phyloP scores from a whole-genome alignment of 768 basidiomycete genomes.

The Hemileccinum impolitum region DNA sequence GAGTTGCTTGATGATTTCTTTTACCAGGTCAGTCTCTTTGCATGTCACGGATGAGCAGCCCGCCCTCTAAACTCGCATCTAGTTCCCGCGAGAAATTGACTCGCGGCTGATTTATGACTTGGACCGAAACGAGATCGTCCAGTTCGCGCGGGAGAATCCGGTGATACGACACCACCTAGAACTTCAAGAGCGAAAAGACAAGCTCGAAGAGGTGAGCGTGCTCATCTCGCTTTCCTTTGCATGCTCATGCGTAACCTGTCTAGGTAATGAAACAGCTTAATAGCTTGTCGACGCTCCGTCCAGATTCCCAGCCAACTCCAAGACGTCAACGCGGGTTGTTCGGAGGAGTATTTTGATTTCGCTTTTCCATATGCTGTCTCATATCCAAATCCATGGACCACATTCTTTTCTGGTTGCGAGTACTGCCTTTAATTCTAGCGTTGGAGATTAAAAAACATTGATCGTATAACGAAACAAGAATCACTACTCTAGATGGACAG shows the following conservation, averaged over 20 bases:
- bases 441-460: neutral
- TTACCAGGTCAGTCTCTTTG: constrained; percentile 69
- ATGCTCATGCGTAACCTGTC: constrained; percentile 1
- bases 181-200: constrained; percentile 94
- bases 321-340: constrained; percentile 79
- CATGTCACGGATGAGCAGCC: neutral
- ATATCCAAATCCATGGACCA: neutral
- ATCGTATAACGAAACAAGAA: constrained; percentile 17
- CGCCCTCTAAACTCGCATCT: neutral
- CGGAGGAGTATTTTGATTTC: constrained; percentile 65
- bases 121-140: constrained; percentile 83
- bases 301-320: constrained; percentile 72
- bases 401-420: constrained; percentile 9
- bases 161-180: constrained; percentile 83
- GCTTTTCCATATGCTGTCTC: neutral
- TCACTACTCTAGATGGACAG: constrained; percentile 15
- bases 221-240: neutral
- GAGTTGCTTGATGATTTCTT: constrained; percentile 98
- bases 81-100: constrained; percentile 99
- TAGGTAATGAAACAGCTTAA: constrained; percentile 96
- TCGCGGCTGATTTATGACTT: constrained; percentile 89
- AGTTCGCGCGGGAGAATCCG: constrained; percentile 96
- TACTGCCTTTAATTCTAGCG: neutral
- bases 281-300: constrained; percentile 81
- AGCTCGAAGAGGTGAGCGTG: constrained; percentile 80